A percentile compares a stretch with the other conserved stretches of the same genome.
Evolutionary conservation across 2,329 filamentous ascomycete genomes (phyloP).

Genomic region (Gyromitra esculenta): DNA sequence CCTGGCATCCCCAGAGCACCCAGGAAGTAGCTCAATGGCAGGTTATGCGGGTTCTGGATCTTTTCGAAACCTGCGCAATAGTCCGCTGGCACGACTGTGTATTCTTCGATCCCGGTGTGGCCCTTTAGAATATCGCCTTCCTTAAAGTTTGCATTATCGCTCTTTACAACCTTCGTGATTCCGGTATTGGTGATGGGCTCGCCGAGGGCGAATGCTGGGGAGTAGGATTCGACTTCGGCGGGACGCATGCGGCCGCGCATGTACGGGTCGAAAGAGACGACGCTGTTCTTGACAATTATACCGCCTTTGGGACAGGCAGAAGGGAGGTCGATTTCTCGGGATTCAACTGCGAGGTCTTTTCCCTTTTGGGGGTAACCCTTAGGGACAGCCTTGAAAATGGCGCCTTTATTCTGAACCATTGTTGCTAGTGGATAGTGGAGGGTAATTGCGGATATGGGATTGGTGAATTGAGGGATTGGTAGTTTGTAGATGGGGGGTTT

Average conservation of each 20-base stretch:
- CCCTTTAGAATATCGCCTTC: constrained; percentile 74
- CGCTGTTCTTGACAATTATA: constrained; percentile 74
- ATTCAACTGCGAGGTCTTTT: constrained; percentile 75
- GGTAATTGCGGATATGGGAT: not conserved
- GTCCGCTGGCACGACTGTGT: constrained; percentile 67
- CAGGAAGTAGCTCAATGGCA: constrained; percentile 75
- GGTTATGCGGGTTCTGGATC: constrained; percentile 74
- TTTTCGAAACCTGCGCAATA: constrained; percentile 64
- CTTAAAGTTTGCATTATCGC: constrained; percentile 70
- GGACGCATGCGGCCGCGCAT: constrained; percentile 81
- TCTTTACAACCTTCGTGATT: constrained; percentile 76
- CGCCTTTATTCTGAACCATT: constrained; percentile 73
- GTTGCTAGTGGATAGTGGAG: not conserved
- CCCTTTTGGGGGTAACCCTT: constrained; percentile 73
- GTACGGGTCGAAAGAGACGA: constrained; percentile 84
- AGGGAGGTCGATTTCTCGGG: constrained; percentile 73
- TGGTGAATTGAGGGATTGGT: constrained; percentile 3
- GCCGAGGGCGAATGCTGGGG: constrained; percentile 70
- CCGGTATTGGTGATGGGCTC: constrained; percentile 72
- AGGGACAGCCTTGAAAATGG: constrained; percentile 78
- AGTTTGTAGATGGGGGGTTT: not conserved
- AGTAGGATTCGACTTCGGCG: constrained; percentile 73
- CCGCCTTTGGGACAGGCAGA: constrained; percentile 69
- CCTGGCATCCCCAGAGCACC: constrained; percentile 83
- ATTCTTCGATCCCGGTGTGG: constrained; percentile 73